Evolutionary conservation across 1,139 yeast species (phyloP).

Genomic region (Yamadazyma spencermartinsiae): DNA sequence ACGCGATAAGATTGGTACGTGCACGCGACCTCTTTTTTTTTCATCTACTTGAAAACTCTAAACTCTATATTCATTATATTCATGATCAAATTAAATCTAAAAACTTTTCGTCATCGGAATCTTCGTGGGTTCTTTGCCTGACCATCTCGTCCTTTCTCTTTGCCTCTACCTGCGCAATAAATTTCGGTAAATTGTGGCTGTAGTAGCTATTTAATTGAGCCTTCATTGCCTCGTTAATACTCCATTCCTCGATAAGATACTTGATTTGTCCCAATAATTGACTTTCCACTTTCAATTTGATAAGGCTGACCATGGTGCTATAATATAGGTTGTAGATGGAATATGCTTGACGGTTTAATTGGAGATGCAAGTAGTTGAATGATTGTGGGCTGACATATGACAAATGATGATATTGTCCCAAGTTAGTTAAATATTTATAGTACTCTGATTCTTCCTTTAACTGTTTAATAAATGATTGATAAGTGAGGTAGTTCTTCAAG

Average conservation of each 20-base stretch:
- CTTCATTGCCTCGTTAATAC: constrained; percentile 33
- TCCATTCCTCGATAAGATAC: constrained; percentile 40
- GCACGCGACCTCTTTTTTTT: constrained; percentile 7
- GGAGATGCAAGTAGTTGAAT: constrained; percentile 24
- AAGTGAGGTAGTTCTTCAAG: constrained; percentile 24
- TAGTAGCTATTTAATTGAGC: constrained; percentile 20
- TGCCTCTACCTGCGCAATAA: constrained; percentile 25
- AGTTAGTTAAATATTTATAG: constrained; percentile 24
- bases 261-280: constrained; percentile 24
- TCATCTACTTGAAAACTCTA: too few species aligned
- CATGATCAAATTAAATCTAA: constrained; percentile 34
- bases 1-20: constrained; percentile 3
- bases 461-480: constrained; percentile 16
- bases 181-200: constrained; percentile 21
- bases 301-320: constrained; percentile 26
- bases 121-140: constrained; percentile 27
- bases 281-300: constrained; percentile 30
- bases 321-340: constrained; percentile 25
- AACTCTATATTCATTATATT: too few species aligned
- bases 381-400: constrained; percentile 24
- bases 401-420: constrained; percentile 23
- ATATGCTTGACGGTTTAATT: constrained; percentile 11
- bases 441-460: constrained; percentile 19
- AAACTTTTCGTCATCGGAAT: constrained; percentile 26
- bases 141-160: constrained; percentile 31